Base-by-base conservation (phyloP, 2,329 filamentous ascomycete genomes). In the Dactylellina cionopaga region DNA sequence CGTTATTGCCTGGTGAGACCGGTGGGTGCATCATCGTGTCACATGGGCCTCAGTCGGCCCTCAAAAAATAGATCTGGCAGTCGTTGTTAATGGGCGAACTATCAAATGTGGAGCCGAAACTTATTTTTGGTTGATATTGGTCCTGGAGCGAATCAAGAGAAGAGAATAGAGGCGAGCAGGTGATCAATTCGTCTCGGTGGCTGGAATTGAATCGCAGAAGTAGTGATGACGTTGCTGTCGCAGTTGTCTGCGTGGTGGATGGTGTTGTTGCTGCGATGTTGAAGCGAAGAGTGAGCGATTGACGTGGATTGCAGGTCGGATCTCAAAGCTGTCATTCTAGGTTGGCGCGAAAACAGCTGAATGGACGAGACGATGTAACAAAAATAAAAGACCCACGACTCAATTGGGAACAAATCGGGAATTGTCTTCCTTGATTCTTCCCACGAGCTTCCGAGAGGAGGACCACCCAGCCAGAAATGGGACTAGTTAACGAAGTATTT, bases 21-120 rank as follows among this genome's bases (percentile, higher is more conserved):
- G 68, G 68, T 59, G 68, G 68, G 22, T 72, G 68, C 68, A 72
- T 72, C 68, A 72, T 64, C 51, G 59, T 59, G 65, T 72, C 68
- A 72, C 68, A 62, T 62, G 52, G 68, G 68, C 68, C 68, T 37
- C 52, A 31, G 52, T 72, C 52, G 68, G 56, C 68, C 68, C 39
- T 60, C 68, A 58, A 25, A 54, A 22, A 59, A 64, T 46, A 51
- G 31, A 52, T 29, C 59, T 65, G 43, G 46, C 59, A 65, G 68
- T 55, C 33, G 58, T 49, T 47, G 19, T 22, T 60, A n/a, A n/a
- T n/a, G n/a, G 44, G 55, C 59, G 52, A 66, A 41, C 27, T 60
- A 41, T 56, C 37, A 31, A 17, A 35, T 41, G 24, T 9, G 25
- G 44, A 46, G 37, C 29, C 52, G 46, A 64, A 65, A 15, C 6